Evolutionary conservation across 306 rosid genomes (phyloP).

Genomic region (Rosa rugosa): DNA sequence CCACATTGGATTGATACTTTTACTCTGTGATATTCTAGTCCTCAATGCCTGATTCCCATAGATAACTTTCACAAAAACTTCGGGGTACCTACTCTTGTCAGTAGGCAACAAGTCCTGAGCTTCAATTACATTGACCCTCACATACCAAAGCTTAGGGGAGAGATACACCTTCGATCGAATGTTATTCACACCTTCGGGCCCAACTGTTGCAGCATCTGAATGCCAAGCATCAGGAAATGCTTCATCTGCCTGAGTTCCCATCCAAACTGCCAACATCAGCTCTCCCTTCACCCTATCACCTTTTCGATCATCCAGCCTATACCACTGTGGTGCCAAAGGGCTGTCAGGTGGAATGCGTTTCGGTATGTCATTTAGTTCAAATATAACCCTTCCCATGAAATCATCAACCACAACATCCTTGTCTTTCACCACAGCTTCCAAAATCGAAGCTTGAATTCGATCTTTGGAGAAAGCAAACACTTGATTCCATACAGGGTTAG

Average conservation of each 20-base stretch:
- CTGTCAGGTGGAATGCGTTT: slow-evolving; percentile 87
- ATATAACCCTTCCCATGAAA: slow-evolving; percentile 60
- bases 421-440: slow-evolving; percentile 81
- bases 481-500: slow-evolving; percentile 81
- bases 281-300: slow-evolving; percentile 72
- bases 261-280: slow-evolving; percentile 94
- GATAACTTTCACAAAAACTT: slow-evolving; percentile 63
- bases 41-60: slow-evolving; percentile 62
- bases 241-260: slow-evolving; percentile 98
- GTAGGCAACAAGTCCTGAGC: slow-evolving; percentile 75
- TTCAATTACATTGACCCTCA: slow-evolving; percentile 83
- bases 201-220: slow-evolving; percentile 82
- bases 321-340: slow-evolving; percentile 95
- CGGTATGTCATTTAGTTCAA: slow-evolving; percentile 74
- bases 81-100: slow-evolving; percentile 75
- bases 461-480: slow-evolving; percentile 85
- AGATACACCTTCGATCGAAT: slow-evolving; percentile 82
- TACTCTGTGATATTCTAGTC: slow-evolving; percentile 63
- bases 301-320: slow-evolving; percentile 65
- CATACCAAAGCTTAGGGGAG: slow-evolving; percentile 93
- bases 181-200: slow-evolving; percentile 60
- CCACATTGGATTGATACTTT: slow-evolving; percentile 74
- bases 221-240: slow-evolving; percentile 95
- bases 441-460: slow-evolving; percentile 71
- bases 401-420: slow-evolving; percentile 80